phyloP scores from a whole-genome alignment of 225 moss, liverwort and hornwort genomes.

The Lunularia cruciata region DNA sequence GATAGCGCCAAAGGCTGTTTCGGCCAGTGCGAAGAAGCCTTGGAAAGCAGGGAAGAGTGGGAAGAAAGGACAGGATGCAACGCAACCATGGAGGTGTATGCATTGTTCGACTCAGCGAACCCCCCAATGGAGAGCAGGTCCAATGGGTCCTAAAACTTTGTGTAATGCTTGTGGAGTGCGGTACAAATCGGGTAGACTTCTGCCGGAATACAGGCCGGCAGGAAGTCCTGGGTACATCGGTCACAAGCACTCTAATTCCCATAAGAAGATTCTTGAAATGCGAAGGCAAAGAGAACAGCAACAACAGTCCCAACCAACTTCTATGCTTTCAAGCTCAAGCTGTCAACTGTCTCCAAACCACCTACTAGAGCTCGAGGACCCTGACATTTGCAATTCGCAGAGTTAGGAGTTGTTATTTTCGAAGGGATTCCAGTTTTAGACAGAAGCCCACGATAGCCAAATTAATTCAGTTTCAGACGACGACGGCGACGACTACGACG shows the following conservation, averaged over 20 bases:
- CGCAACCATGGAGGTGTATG: constrained; percentile 84
- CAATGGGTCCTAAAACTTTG: constrained; percentile 94
- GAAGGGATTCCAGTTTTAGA: constrained; percentile 2
- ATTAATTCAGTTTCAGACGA: constrained; percentile 10
- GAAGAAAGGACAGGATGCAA: constrained; percentile 63
- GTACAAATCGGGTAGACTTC: constrained; percentile 85
- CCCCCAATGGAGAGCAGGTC: constrained; percentile 97
- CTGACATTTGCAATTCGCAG: constrained; percentile 36
- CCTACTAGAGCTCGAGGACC: constrained; percentile 21
- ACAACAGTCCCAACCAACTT: constrained; percentile 21
- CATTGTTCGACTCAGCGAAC: constrained; percentile 95
- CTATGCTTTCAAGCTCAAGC: constrained; percentile 22
- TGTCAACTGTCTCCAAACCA: constrained; percentile 26
- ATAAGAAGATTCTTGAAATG: constrained; percentile 98
- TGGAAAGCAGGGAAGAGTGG: constrained; percentile 51
- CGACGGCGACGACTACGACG: neutral
- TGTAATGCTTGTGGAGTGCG: constrained; percentile 98
- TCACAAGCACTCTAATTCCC: constrained; percentile 94
- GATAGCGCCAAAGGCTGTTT: constrained; percentile 47
- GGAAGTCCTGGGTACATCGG: constrained; percentile 83
- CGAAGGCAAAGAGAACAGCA: constrained; percentile 69
- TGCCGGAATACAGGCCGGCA: constrained; percentile 95
- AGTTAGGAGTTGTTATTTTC: constrained; percentile 3
- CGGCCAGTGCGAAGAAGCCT: constrained; percentile 26
- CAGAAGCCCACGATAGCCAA: neutral